Evolutionary conservation across 305 asterid genomes (phyloP).

Genomic region (Andrographis paniculata): DNA sequence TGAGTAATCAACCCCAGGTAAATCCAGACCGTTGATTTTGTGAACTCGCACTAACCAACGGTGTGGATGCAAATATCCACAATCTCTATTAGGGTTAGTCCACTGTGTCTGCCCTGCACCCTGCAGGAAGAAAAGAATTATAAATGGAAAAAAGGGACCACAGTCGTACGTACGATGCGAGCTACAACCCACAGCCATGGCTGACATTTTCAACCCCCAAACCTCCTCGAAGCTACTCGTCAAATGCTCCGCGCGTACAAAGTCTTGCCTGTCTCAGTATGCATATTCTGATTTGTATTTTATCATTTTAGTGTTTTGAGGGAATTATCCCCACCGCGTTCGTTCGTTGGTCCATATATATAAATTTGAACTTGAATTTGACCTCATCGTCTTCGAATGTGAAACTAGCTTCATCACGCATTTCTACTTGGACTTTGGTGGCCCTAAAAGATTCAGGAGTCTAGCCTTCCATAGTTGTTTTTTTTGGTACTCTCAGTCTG

Average conservation of each 20-base stretch:
- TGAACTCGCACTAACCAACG: not conserved
- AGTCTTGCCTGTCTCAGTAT: conserved; percentile 4
- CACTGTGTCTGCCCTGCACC: too few species aligned
- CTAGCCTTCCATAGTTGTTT: not conserved
- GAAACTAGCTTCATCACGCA: not conserved
- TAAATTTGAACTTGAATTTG: not conserved
- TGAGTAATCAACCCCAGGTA: too few species aligned
- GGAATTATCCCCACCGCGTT: too few species aligned
- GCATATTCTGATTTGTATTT: not conserved
- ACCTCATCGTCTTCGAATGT: not conserved
- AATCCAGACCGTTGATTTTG: not conserved
- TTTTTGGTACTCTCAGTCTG: not conserved
- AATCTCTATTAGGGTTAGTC: too few species aligned
- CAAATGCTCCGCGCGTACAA: conserved; percentile 1
- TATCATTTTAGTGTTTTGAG: too few species aligned
- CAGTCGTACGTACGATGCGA: too few species aligned
- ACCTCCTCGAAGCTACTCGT: not conserved
- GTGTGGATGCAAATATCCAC: not conserved
- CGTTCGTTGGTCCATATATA: not conserved
- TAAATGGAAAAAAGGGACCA: not conserved
- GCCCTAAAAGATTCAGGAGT: not conserved
- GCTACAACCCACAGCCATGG: too few species aligned
- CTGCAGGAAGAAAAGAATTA: too few species aligned
- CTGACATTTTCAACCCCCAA: not conserved
- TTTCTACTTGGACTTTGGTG: not conserved